Percentiles rank a stretch among this genome's conserved stretches.
Evolutionary conservation across 495 filamentous ascomycete species (phyloP).

Genomic region (Neurospora hispaniola): DNA sequence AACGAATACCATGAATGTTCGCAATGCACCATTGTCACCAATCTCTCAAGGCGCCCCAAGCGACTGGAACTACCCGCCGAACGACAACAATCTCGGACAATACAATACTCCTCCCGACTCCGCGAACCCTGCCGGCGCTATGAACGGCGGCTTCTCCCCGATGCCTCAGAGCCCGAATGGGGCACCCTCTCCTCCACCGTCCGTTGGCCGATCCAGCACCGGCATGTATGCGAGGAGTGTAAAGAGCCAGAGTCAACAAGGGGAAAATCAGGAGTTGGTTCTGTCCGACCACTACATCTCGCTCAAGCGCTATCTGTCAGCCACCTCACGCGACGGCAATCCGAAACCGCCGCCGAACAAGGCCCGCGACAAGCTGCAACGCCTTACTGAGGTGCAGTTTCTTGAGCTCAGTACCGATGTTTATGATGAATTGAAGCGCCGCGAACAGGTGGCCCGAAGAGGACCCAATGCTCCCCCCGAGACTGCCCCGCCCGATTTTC

Average conservation of each 20-base stretch:
- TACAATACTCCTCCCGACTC: conserved; percentile 63
- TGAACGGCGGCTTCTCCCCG: conserved; percentile 45
- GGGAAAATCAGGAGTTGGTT: conserved; percentile 38
- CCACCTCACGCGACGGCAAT: conserved; percentile 62
- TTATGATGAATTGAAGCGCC: conserved; percentile 85
- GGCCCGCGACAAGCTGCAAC: conserved; percentile 84
- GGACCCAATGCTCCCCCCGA: conserved; percentile 45
- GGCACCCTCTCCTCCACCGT: conserved; percentile 70
- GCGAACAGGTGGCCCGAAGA: conserved; percentile 50
- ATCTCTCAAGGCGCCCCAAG: conserved; percentile 63
- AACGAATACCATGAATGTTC: conserved; percentile 35
- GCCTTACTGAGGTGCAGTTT: conserved; percentile 84
- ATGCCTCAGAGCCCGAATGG: conserved; percentile 42
- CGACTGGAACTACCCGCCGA: conserved; percentile 75
- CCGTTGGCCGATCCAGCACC: conserved; percentile 64
- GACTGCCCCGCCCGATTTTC: conserved; percentile 49
- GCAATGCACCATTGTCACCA: conserved; percentile 65
- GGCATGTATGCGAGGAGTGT: conserved; percentile 62
- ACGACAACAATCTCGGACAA: conserved; percentile 48
- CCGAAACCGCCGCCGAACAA: conserved; percentile 66
- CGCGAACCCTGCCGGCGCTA: conserved; percentile 47
- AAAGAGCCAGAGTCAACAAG: conserved; percentile 35
- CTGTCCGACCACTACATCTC: conserved; percentile 73
- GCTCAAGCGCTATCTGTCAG: conserved; percentile 64
- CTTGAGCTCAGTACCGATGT: conserved; percentile 96